Evolutionary conservation across 495 filamentous ascomycete genomes (phyloP).

Genomic region (Neurospora sp.): DNA sequence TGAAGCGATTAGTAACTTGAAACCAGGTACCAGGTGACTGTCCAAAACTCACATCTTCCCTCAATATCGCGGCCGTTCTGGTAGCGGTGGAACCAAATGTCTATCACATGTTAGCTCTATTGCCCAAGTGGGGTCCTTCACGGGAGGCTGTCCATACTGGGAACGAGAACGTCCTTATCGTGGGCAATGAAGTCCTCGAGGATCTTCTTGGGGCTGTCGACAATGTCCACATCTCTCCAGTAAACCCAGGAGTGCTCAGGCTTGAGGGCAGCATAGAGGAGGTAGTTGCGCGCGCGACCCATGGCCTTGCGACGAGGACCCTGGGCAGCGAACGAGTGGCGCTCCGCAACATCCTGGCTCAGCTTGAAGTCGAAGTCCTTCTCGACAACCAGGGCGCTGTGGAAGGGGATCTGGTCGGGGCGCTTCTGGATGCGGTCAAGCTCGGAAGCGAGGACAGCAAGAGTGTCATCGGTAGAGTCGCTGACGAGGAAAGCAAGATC

Average conservation of each 20-base stretch:
- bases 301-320: constrained; percentile 85
- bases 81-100: constrained; percentile 98
- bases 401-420: constrained; percentile 69
- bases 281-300: constrained; percentile 83
- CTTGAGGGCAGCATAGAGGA: constrained; percentile 76
- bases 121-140: background rate
- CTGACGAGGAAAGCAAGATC: constrained; percentile 92
- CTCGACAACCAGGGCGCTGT: constrained; percentile 69
- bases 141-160: constrained; percentile 54
- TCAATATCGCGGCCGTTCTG: constrained; percentile 76
- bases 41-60: constrained; percentile 66
- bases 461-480: constrained; percentile 82
- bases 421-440: constrained; percentile 80
- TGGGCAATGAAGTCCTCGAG: constrained; percentile 94
- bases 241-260: constrained; percentile 97
- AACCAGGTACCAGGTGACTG: background rate
- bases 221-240: constrained; percentile 96
- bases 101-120: constrained; percentile 39
- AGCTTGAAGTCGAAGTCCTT: constrained; percentile 76
- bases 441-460: constrained; percentile 69
- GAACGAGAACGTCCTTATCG: constrained; percentile 85
- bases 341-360: constrained; percentile 65
- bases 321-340: constrained; percentile 81
- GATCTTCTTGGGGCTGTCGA: constrained; percentile 77
- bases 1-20: constrained; percentile 8